Percentiles rank a stretch among this genome's conserved stretches.
These are phyloP conservation scores for Microstroma glucosiphilum DNA, from an alignment of 1,284 basidiomycete species.

Conservation along the genomic window DNA sequence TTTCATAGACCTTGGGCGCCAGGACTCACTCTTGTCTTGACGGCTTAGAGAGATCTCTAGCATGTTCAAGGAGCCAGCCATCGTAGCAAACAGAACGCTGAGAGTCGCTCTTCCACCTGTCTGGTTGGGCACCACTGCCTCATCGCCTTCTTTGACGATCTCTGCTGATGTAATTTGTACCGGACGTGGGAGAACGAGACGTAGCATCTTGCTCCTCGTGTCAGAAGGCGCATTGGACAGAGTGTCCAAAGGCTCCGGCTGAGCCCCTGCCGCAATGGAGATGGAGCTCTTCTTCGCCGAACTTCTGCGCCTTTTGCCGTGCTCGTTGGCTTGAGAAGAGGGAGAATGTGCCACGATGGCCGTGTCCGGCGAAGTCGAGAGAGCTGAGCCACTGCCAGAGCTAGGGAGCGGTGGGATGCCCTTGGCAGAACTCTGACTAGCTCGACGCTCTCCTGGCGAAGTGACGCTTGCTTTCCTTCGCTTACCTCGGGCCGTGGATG, in stretches of 20 bases:
- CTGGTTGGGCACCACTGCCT: background rate
- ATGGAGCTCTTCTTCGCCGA: constrained; percentile 14
- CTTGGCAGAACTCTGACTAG: no score
- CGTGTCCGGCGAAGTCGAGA: background rate
- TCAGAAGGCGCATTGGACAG: no score
- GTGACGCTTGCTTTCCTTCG: constrained; percentile 27
- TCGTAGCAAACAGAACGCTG: constrained; percentile 23
- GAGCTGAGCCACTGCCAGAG: background rate
- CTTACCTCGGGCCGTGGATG: constrained; percentile 17
- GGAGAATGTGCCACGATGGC: constrained; percentile 4
- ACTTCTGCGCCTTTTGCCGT: constrained; percentile 32
- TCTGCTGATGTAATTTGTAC: constrained; percentile 31
- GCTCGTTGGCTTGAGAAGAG: constrained; percentile 20
- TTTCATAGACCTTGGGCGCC: constrained; percentile 14
- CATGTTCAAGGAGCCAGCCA: constrained; percentile 20
- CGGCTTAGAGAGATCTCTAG: constrained; percentile 11
- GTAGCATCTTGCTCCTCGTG: constrained; percentile 17
- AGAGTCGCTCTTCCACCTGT: constrained; percentile 11
- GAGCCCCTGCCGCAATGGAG: no score
- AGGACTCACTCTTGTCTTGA: constrained; percentile 11
- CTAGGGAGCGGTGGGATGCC: no score
- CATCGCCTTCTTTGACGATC: constrained; percentile 16
- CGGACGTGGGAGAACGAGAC: constrained; percentile 22
- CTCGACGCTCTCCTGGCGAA: constrained; percentile 9
- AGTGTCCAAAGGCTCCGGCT: no score